phyloP scores from a whole-genome alignment of 352 stramenopile genomes.

The Phytopythium mirpurense region DNA sequence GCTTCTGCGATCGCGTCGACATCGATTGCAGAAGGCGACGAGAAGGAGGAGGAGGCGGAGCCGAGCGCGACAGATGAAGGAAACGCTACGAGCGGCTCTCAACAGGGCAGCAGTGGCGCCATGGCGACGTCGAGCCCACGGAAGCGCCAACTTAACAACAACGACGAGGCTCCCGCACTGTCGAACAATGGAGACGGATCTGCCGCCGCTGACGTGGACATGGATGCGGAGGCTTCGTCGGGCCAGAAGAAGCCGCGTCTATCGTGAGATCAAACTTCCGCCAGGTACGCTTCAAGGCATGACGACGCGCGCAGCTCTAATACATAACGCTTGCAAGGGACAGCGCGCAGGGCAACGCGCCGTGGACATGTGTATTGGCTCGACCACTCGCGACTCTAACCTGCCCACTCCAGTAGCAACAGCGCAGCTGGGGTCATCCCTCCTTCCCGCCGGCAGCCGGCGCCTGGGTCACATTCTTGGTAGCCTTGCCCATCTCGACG shows the following conservation, averaged over 20 bases:
- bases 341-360: not conserved
- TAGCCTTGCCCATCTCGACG: slow-evolving; percentile 88
- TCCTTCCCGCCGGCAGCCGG: slow-evolving; percentile 18
- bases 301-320: not conserved
- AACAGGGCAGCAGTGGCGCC: not conserved
- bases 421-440: not conserved
- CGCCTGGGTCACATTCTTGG: slow-evolving; percentile 66
- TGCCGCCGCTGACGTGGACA: not conserved
- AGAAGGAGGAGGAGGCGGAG: slow-evolving; percentile 10
- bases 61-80: not conserved
- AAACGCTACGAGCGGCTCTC: not conserved
- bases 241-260: not conserved
- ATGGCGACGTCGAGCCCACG: not conserved
- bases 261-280: not conserved
- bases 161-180: not conserved
- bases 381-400: not conserved
- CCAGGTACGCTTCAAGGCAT: not conserved
- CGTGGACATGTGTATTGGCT: not conserved
- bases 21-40: slow-evolving; percentile 27
- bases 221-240: not conserved
- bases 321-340: not conserved
- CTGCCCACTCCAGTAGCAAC: too few species aligned
- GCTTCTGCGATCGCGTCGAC: slow-evolving; percentile 23
- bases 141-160: not conserved
- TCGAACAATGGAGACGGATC: not conserved